Evolutionary conservation across 2,329 filamentous ascomycete genomes (phyloP).

Genomic region (Capronia epimyces): DNA sequence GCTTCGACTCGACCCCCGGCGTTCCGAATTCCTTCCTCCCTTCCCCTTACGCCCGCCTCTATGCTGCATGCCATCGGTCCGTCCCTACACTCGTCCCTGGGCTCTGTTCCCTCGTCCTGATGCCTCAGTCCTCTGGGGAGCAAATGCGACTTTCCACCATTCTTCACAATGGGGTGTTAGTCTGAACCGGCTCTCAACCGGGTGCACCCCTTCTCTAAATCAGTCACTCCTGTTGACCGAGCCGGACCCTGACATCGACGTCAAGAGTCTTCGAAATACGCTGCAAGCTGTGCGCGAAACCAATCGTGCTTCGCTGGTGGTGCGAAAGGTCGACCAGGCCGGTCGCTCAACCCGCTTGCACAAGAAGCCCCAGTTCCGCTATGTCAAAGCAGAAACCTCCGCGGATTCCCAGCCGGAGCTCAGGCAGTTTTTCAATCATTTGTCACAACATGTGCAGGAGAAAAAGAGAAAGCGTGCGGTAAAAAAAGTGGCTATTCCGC

Average conservation of each 20-base stretch:
- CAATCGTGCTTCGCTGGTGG: conserved; percentile 30
- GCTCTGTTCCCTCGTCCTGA: conserved; percentile 5
- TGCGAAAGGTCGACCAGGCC: conserved; percentile 24
- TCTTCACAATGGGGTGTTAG: background rate
- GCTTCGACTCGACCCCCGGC: too few relatives aligned
- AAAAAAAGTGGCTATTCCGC: background rate
- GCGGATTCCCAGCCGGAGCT: background rate
- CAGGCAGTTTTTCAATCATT: background rate
- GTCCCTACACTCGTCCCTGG: conserved; percentile 1
- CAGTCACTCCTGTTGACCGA: background rate
- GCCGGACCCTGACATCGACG: conserved; percentile 25
- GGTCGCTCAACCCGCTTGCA: background rate
- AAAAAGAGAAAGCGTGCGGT: background rate
- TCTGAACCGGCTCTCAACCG: conserved; percentile 1
- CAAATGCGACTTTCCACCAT: background rate
- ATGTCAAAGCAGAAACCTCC: background rate
- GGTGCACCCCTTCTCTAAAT: background rate
- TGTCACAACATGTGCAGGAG: background rate
- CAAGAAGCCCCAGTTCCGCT: background rate
- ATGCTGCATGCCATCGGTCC: conserved; percentile 22
- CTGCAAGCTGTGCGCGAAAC: conserved; percentile 34
- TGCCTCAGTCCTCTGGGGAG: background rate
- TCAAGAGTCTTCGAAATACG: conserved; percentile 33
- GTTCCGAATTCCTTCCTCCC: background rate
- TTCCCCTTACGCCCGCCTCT: background rate